Evolutionary conservation across 495 filamentous ascomycete genomes (phyloP).

Genomic region (Margaritispora aquatica): DNA sequence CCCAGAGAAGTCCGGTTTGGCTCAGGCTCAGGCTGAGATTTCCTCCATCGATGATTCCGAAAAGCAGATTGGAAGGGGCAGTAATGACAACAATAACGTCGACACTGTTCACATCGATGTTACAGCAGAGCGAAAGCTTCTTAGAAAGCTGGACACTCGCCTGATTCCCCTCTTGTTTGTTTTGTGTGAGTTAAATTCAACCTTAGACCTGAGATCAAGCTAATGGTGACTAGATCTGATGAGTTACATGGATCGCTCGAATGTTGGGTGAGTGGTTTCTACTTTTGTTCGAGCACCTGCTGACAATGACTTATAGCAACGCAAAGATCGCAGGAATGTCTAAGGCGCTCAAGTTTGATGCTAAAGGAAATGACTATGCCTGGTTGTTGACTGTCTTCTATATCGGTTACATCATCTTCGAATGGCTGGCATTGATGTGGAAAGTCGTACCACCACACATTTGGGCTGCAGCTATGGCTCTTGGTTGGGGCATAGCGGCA

Average conservation of each 20-base stretch:
- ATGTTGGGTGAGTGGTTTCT: slow-evolving; percentile 30
- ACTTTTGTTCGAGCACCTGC: slow-evolving; percentile 32
- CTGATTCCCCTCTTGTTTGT: slow-evolving; percentile 46
- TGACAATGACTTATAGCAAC: slow-evolving; percentile 45
- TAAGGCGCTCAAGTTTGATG: slow-evolving; percentile 28
- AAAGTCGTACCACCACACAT: slow-evolving; percentile 35
- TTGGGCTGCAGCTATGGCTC: slow-evolving; percentile 27
- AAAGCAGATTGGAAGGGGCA: neutral
- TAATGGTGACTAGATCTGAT: slow-evolving; percentile 45
- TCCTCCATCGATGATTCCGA: neutral
- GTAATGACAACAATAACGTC: neutral
- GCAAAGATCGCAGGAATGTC: slow-evolving; percentile 48
- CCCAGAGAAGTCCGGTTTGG: neutral
- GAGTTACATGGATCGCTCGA: slow-evolving; percentile 62
- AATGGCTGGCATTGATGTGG: slow-evolving; percentile 59
- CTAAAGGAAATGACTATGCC: slow-evolving; percentile 38
- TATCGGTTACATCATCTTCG: slow-evolving; percentile 59
- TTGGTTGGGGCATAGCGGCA: slow-evolving; percentile 41
- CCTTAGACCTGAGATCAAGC: neutral
- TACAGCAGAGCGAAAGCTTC: neutral
- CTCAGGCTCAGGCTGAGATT: neutral
- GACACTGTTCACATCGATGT: neutral
- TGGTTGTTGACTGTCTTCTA: slow-evolving; percentile 83
- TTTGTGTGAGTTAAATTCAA: slow-evolving; percentile 41
- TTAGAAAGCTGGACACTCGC: slow-evolving; percentile 48